These are phyloP conservation scores for Knufia fluminis DNA, from an alignment of 2,329 filamentous ascomycete species.

Conservation along the genomic window DNA sequence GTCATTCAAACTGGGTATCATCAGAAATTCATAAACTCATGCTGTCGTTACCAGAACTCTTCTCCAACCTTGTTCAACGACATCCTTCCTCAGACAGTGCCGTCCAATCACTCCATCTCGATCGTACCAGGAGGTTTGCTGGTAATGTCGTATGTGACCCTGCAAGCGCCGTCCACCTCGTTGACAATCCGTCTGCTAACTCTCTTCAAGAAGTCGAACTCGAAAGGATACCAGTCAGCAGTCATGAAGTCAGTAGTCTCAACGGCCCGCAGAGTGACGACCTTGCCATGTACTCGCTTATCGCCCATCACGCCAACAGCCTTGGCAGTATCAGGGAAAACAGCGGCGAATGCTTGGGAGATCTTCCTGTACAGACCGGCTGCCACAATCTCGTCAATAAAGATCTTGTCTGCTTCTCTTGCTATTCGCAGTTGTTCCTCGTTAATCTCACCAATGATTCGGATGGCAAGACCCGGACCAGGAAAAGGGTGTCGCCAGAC, in stretches of 20 bases:
- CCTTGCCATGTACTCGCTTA: slow-evolving; percentile 55
- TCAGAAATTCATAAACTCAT: too few relatives aligned
- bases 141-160: slow-evolving; percentile 51
- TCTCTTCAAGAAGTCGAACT: slow-evolving; percentile 54
- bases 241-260: slow-evolving; percentile 64
- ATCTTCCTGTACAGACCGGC: slow-evolving; percentile 48
- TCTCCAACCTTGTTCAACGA: too few relatives aligned
- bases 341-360: slow-evolving; percentile 60
- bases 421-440: slow-evolving; percentile 69
- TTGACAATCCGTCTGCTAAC: slow-evolving; percentile 64
- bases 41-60: too few relatives aligned
- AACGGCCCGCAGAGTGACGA: slow-evolving; percentile 54
- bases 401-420: slow-evolving; percentile 37
- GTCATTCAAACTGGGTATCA: too few relatives aligned
- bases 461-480: slow-evolving; percentile 65
- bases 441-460: slow-evolving; percentile 78
- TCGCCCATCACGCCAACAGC: slow-evolving; percentile 63
- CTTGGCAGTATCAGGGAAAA: slow-evolving; percentile 47
- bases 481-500: slow-evolving; percentile 73
- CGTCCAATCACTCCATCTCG: slow-evolving; percentile 60
- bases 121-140: slow-evolving; percentile 64
- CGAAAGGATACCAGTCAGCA: slow-evolving; percentile 59
- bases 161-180: slow-evolving; percentile 61
- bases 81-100: too few relatives aligned
- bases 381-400: slow-evolving; percentile 37